Percentiles rank a stretch among this genome's conserved stretches.
phyloP scores from a whole-genome alignment of 2,329 filamentous ascomycete species.

The Claviceps sp. region DNA sequence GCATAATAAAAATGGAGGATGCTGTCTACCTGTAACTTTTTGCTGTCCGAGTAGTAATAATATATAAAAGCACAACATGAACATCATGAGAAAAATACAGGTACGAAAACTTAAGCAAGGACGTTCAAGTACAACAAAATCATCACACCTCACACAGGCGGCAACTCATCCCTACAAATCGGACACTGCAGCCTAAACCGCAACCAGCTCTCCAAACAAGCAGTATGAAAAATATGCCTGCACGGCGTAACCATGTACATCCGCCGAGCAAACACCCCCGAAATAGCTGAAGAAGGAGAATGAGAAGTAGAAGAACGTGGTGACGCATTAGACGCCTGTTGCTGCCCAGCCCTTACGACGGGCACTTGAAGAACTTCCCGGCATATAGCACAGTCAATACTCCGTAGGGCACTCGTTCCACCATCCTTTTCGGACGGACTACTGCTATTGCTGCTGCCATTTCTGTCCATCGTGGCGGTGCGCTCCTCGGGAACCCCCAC shows the following conservation, averaged over 20 bases:
- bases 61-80: too few relatives aligned
- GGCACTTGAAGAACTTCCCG: slow-evolving; percentile 84
- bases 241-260: slow-evolving; percentile 97
- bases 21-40: too few relatives aligned
- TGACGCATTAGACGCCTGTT: neutral
- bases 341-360: slow-evolving; percentile 48
- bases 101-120: too few relatives aligned
- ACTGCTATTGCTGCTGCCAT: neutral
- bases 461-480: neutral
- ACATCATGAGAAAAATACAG: too few relatives aligned
- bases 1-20: too few relatives aligned
- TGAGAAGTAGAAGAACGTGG: neutral
- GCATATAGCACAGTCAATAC: slow-evolving; percentile 89
- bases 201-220: slow-evolving; percentile 94
- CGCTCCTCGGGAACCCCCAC: slow-evolving; percentile 10
- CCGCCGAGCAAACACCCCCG: slow-evolving; percentile 63
- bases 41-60: too few relatives aligned
- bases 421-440: slow-evolving; percentile 5
- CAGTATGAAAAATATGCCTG: slow-evolving; percentile 85
- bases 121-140: too few relatives aligned
- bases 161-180: slow-evolving; percentile 81
- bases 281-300: slow-evolving; percentile 28
- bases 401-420: slow-evolving; percentile 12
- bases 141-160: slow-evolving; percentile 49
- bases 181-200: slow-evolving; percentile 84